Base-by-base conservation (phyloP, 768 basidiomycete genomes). In the Suillus spraguei region DNA sequence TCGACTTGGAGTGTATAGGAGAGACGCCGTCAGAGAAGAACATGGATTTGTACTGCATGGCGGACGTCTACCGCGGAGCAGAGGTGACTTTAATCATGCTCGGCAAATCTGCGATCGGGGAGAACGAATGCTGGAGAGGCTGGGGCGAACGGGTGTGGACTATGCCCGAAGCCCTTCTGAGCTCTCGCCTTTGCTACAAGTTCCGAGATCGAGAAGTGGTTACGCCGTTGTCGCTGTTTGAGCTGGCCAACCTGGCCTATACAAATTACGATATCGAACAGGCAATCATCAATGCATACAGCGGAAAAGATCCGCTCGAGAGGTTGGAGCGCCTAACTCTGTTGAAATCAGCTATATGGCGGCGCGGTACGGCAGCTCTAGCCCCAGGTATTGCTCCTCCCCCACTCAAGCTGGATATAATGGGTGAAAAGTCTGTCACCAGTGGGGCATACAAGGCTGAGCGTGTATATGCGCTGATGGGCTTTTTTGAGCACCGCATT, bases 401-500 rank as follows among this genome's bases (percentile, higher is more conserved):
- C 8, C 35, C 36, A 0, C 55, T 13, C 16, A 39, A 60, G 35
- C 4, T 58, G 36, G 52, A 49, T 28, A 11, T 28, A 24, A 28
- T 39, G 16, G 55, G 14, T 10, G 55, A 39, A 24, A 58, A 58
- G 10, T 16, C 55, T 39, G 38, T 39, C 24, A 28, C 22, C 42
- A 56, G 59, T 10, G 55, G 55, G 28, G 60, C 66, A 5, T 69
- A 70, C 36, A 59, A 62, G 28, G 69, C 69, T 16, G 66, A 70
- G 41, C 62, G 60, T 14, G 68, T 69, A 1, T 69, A 69, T 14
- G 69, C 69, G 8, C 52, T 69, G 36, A 69, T 69, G 69, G 69
- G 69, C 11, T 70, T 70, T 47, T 70, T 70, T 38, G 64, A 70
- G n/a, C 69, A 67, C 20, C 63, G 69, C 1, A 69, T 69, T 22